Evolutionary conservation across 1,284 basidiomycete species (phyloP), one percentile per base, ranked within the genome.

Genomic region (Kwoniella shivajii): DNA sequence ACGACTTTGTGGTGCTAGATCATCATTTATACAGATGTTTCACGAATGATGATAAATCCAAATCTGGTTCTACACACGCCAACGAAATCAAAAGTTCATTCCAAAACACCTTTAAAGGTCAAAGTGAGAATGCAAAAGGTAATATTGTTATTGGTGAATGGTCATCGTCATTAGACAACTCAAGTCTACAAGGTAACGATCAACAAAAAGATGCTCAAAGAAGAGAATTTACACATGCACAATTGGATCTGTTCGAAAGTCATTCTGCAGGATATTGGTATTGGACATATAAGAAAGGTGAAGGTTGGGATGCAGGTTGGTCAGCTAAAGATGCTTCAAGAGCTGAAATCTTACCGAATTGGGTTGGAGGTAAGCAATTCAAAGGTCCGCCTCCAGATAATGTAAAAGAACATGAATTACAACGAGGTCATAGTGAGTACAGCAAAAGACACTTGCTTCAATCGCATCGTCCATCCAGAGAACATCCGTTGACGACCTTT

Each of bases 251-350:
- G 33, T 92, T 84, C 62, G 88, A 92, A 61, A 74, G 77, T 52
- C 72, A 79, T 33, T 87, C 88, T 56, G 85, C 84, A 0, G 91
- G 91, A 2, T 89, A 84, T 83, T 93, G 86, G 78, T 93, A 88
- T 76, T 95, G 91, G 92, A 92, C 89, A 38, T 88, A 86, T 73
- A 90, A 88, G 80, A 91, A 92, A 74, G 83, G 86, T 53, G 76
- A 81, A 6, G 75, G 72, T 2, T 85, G 86, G 61, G 89, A 92
- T 72, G 83, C 82, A 2, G 89, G 89, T 1, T 93, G 91, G 90
- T 84, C 85, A 42, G 83, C 89, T 34, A 81, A 83, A 60, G 86
- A 90, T 70, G 87, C 88, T 0, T 82, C 86, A 0, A 82, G 82
- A 41, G 81, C 80, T 1, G 85, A 86, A 9, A 84, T 88, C 14